Percentiles rank a stretch among this genome's conserved stretches.
Conservation (phyloP, 2,329 filamentous ascomycete genomes). For the Colletotrichum costaricense region DNA sequence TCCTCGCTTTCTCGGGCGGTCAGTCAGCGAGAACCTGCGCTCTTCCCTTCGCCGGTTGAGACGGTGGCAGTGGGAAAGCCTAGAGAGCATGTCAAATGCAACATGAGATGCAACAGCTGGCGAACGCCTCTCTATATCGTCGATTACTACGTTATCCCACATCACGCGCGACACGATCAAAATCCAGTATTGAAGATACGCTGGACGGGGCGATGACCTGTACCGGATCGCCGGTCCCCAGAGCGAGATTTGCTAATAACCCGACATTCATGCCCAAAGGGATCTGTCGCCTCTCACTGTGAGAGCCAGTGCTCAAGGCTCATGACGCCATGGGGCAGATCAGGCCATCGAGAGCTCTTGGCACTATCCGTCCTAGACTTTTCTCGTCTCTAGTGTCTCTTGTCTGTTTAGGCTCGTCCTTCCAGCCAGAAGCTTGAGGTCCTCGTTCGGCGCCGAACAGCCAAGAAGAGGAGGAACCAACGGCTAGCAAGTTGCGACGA, state of each 20-base stretch:
- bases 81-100: background rate
- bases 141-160: background rate
- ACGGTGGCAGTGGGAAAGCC: background rate
- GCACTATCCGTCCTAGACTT: background rate
- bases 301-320: background rate
- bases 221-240: background rate
- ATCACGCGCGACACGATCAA: background rate
- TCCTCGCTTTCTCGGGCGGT: slow-evolving; percentile 1
- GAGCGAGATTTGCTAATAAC: slow-evolving; percentile 3
- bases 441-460: background rate
- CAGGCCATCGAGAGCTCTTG: background rate
- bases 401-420: background rate
- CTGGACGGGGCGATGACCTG: background rate
- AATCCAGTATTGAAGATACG: background rate
- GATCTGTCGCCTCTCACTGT: background rate
- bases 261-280: background rate
- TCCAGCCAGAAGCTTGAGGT: background rate
- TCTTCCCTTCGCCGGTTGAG: background rate
- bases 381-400: background rate
- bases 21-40: background rate
- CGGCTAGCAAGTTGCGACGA: background rate
- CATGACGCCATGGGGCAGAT: background rate
- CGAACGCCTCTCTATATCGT: background rate
- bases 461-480: background rate
- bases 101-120: background rate